Evolutionary conservation across 129 eudicot genomes (phyloP).

Genomic region (Chrysanthemum lavandulifolium): DNA sequence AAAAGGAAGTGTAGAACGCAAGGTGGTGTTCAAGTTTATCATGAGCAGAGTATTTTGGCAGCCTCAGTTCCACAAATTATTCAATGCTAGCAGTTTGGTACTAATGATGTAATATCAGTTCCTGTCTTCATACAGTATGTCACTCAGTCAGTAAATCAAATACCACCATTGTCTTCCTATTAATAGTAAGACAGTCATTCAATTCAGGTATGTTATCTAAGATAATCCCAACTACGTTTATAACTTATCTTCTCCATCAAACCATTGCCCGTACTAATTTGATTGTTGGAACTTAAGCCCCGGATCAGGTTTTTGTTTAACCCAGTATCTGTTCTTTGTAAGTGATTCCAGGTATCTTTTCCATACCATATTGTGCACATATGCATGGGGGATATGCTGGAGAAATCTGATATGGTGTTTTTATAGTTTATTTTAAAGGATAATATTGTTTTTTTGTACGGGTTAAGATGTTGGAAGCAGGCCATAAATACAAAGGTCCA

Average conservation of each 20-base stretch:
- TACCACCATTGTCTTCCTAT: background rate
- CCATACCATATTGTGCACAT: no score
- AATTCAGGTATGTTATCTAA: conserved; percentile 1
- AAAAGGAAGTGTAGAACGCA: conserved; percentile 2
- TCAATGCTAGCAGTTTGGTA: no score
- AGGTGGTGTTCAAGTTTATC: background rate
- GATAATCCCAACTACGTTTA: background rate
- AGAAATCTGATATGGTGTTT: conserved; percentile 1
- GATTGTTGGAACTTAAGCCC: background rate
- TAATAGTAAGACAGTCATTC: background rate
- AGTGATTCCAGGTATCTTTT: no score
- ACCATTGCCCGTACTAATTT: background rate
- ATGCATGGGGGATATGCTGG: no score
- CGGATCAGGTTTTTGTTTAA: no score
- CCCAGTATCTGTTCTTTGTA: no score
- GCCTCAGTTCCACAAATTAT: background rate
- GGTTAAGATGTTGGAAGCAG: conserved; percentile 25
- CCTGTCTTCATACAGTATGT: background rate
- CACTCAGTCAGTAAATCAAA: background rate
- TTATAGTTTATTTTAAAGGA: background rate
- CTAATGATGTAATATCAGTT: no score
- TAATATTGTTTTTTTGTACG: background rate
- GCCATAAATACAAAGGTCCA: background rate
- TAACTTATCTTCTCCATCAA: no score
- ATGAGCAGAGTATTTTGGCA: background rate